A percentile compares a stretch with the other conserved stretches of the same genome.
Conservation (phyloP, 148 eudicot species). For the Silene uniflora region DNA sequence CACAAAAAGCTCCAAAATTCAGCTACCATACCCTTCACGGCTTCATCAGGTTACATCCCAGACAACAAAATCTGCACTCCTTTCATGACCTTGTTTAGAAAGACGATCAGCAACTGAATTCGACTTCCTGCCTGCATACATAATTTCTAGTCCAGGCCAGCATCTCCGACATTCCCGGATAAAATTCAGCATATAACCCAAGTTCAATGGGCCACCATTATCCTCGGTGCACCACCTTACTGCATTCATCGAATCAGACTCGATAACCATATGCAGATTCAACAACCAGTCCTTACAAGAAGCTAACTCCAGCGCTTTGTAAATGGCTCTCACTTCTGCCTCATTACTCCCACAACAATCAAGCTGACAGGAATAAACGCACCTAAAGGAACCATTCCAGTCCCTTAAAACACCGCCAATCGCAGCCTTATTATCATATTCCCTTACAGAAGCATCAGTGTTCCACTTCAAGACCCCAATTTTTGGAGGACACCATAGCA, state of each 20-base stretch:
- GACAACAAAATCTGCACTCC: neutral
- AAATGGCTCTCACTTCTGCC: conserved; percentile 12
- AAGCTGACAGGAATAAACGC: conserved; percentile 3
- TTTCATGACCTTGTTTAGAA: neutral
- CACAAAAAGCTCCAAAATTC: neutral
- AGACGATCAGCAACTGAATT: conserved; percentile 10
- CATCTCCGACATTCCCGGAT: neutral
- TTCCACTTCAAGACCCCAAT: conserved; percentile 11
- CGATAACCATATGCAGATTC: neutral
- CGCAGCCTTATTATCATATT: neutral
- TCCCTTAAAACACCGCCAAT: conserved; percentile 14
- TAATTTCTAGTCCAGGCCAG: conserved; percentile 8
- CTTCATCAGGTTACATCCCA: neutral
- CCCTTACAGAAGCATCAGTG: conserved; percentile 9
- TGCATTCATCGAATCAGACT: conserved; percentile 17
- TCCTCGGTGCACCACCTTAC: conserved; percentile 7
- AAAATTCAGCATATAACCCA: conserved; percentile 3
- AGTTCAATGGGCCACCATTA: neutral
- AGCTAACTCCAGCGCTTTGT: conserved; percentile 10
- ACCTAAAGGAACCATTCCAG: neutral
- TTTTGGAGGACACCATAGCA: neutral
- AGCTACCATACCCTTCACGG: no score
- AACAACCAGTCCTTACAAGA: neutral
- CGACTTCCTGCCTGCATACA: neutral
- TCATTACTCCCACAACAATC: conserved; percentile 6